phyloP scores from a whole-genome alignment of 164 flowering plant genomes.

The Amborella trichopoda region DNA sequence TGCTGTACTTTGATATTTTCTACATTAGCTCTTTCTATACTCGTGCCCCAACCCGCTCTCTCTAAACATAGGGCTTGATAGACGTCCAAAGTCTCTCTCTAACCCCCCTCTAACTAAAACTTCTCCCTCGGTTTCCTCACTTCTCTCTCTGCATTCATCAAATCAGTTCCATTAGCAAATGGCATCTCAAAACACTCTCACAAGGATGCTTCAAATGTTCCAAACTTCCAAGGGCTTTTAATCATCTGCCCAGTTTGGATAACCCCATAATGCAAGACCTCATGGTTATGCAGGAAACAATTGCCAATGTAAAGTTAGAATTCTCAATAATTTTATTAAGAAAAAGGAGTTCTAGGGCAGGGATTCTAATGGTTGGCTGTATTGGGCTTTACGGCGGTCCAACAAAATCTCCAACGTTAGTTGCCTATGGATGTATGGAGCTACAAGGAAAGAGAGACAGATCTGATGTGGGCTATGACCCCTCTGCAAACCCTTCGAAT shows the following conservation, averaged over 20 bases:
- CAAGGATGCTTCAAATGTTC: no score
- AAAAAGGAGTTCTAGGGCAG: conserved; percentile 61
- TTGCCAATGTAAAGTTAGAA: conserved; percentile 35
- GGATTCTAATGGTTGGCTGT: conserved; percentile 58
- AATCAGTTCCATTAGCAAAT: no score
- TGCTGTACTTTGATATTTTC: no score
- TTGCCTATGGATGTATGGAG: conserved; percentile 34
- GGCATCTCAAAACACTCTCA: no score
- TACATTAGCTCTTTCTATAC: no score
- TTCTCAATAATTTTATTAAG: conserved; percentile 42
- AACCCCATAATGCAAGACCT: conserved; percentile 32
- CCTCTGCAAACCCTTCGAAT: conserved; percentile 1
- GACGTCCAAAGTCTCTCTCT: no score
- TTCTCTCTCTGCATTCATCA: background rate
- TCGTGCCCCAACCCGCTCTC: no score
- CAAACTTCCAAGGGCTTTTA: no score
- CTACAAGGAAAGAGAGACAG: conserved; percentile 8
- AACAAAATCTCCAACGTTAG: conserved; percentile 32
- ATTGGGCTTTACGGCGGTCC: conserved; percentile 47
- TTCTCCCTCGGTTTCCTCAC: no score
- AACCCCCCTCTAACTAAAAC: no score
- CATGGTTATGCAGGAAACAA: conserved; percentile 30
- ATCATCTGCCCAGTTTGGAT: no score
- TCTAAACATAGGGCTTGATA: no score
- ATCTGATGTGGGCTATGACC: background rate